Conservation (phyloP, 352 stramenopile genomes). For the Phytophthora pluvialis region DNA sequence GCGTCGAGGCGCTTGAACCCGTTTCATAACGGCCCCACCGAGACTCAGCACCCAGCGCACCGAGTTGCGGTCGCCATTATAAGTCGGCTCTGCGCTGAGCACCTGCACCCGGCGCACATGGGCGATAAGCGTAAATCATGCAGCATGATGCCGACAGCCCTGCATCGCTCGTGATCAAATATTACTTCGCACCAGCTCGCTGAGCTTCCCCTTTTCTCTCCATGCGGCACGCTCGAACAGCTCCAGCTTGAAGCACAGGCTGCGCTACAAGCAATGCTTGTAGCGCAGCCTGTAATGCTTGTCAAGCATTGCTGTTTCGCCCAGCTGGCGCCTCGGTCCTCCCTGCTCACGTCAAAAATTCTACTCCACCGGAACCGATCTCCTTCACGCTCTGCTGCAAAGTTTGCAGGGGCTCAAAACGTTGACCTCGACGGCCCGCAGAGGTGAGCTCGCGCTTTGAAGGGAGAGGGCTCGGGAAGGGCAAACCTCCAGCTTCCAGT, state of each 20-base stretch:
- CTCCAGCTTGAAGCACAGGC: not conserved
- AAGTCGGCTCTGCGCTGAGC: not conserved
- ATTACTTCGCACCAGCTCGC: slow-evolving; percentile 13
- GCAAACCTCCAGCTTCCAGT: too few species aligned
- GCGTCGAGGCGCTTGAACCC: slow-evolving; percentile 4
- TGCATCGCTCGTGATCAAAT: slow-evolving; percentile 22
- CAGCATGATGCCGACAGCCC: slow-evolving; percentile 1
- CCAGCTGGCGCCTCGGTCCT: slow-evolving; percentile 9
- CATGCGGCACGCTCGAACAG: slow-evolving; percentile 2
- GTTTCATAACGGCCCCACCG: not conserved
- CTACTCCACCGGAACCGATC: slow-evolving; percentile 15
- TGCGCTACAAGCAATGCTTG: too few species aligned
- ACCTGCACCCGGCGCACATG: slow-evolving; percentile 4
- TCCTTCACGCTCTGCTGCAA: not conserved
- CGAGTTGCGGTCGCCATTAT: slow-evolving; percentile 4
- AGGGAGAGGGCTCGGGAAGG: not conserved
- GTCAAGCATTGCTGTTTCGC: slow-evolving; percentile 9
- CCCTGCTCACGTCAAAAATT: slow-evolving; percentile 28
- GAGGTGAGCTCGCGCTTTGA: not conserved
- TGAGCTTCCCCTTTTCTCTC: slow-evolving; percentile 26
- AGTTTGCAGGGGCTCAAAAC: not conserved
- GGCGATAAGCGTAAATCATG: not conserved
- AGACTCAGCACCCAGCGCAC: not conserved
- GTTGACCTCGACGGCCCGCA: not conserved
- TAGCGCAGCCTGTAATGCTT: too few species aligned